Percentiles rank a stretch among this genome's conserved stretches.
These are phyloP conservation scores for Ogataea paradorogensis DNA, from an alignment of 805 yeast species.

Conservation along the genomic window DNA sequence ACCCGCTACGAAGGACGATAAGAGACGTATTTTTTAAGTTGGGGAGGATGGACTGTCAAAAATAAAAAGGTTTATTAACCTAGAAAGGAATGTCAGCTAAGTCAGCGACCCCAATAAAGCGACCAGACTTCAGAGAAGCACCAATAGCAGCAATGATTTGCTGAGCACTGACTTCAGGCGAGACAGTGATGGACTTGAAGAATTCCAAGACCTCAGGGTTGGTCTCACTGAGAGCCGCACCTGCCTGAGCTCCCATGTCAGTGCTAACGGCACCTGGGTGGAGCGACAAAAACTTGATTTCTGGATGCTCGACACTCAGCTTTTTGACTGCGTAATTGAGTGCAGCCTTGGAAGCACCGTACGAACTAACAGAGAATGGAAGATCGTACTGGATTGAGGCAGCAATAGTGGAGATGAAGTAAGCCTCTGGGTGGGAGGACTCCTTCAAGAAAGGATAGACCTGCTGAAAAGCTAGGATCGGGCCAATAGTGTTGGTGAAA, in stretches of 20 bases:
- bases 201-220: no score
- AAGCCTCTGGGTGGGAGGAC: constrained; percentile 18
- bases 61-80: constrained; percentile 22
- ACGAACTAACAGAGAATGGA: constrained; percentile 24
- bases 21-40: no score
- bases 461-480: constrained; percentile 31
- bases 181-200: no score
- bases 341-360: constrained; percentile 39
- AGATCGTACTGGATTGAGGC: constrained; percentile 30
- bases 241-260: no score
- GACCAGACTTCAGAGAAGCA: no score
- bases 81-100: background rate
- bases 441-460: constrained; percentile 29
- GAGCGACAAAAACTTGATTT: constrained; percentile 18
- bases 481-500: constrained; percentile 32
- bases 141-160: no score
- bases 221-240: no score
- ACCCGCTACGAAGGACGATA: no score
- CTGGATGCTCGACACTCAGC: constrained; percentile 26
- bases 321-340: constrained; percentile 29
- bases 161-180: no score
- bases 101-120: no score
- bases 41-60: no score
- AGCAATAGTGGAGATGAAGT: constrained; percentile 30
- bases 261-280: constrained; percentile 14